These are phyloP conservation scores for Aspergillus haitiensis DNA, from an alignment of 495 filamentous ascomycete genomes.

Conservation along the genomic window DNA sequence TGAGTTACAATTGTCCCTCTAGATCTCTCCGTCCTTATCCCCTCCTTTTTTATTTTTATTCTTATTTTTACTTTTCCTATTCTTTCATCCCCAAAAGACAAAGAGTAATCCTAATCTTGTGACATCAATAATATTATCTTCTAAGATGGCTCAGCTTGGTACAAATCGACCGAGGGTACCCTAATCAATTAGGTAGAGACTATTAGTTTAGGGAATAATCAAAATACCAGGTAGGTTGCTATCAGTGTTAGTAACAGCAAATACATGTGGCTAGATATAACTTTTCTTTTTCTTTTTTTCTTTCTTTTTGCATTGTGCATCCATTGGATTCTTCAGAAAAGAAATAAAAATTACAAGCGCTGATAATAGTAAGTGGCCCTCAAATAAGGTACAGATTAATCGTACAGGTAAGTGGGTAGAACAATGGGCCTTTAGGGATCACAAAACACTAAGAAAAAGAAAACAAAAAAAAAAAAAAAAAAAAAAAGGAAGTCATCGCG, in stretches of 20 bases:
- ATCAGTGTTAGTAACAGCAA: conserved; percentile 5
- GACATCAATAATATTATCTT: background rate
- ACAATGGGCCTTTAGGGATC: conserved; percentile 9
- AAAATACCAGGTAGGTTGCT: background rate
- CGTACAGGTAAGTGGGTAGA: background rate
- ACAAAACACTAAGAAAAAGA: conserved; percentile 11
- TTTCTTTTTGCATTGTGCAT: background rate
- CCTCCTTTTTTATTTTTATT: conserved; percentile 14
- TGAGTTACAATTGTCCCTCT: conserved; percentile 5
- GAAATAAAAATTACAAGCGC: background rate
- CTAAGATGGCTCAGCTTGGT: conserved; percentile 1
- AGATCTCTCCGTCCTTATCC: conserved; percentile 2
- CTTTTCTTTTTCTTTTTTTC: conserved; percentile 3
- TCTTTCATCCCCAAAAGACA: conserved; percentile 1
- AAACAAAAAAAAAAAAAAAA: conserved; percentile 8
- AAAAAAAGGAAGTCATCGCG: conserved; percentile 24
- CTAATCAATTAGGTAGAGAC: conserved; percentile 4
- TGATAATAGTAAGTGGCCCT: conserved; percentile 3
- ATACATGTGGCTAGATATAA: background rate
- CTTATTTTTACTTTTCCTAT: conserved; percentile 15
- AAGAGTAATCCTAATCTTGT: background rate
- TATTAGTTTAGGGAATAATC: conserved; percentile 2
- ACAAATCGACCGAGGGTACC: background rate
- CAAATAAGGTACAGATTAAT: conserved; percentile 16
- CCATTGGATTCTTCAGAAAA: conserved; percentile 1